Evolutionary conservation across 2,329 filamentous ascomycete species (phyloP).

Genomic region (Paecilomyces fulvus): DNA sequence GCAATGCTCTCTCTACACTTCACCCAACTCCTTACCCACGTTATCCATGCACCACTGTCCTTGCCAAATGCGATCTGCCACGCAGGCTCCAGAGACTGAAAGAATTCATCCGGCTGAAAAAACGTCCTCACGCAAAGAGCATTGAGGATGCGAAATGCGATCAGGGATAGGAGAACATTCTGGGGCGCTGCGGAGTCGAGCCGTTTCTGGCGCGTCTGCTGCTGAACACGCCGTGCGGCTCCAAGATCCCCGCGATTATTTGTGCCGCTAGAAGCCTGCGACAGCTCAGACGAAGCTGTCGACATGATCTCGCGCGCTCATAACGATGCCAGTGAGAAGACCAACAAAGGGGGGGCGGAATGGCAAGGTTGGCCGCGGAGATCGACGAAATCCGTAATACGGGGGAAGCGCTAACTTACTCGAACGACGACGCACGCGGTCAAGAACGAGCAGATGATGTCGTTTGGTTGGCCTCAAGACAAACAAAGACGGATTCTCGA

Average conservation of each 20-base stretch:
- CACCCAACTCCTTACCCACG: conserved; percentile 59
- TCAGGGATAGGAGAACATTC: conserved; percentile 30
- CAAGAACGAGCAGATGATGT: not conserved
- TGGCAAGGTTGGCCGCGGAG: not conserved
- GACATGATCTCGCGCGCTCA: conserved; percentile 8
- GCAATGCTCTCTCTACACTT: conserved; percentile 1
- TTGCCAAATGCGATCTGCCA: conserved; percentile 80
- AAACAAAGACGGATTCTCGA: not conserved
- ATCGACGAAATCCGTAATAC: not conserved
- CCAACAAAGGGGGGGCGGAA: conserved; percentile 1
- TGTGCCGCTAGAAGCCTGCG: conserved; percentile 6
- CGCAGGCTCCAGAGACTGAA: conserved; percentile 88
- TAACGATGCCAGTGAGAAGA: conserved; percentile 5
- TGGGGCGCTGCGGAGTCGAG: conserved; percentile 3
- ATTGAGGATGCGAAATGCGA: conserved; percentile 72
- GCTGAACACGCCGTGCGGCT: not conserved
- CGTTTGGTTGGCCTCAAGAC: not conserved
- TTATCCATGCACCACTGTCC: conserved; percentile 77
- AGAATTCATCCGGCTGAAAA: conserved; percentile 98
- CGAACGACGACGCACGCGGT: not conserved
- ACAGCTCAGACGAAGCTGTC: conserved; percentile 8
- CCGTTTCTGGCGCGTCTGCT: not conserved
- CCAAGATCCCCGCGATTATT: not conserved
- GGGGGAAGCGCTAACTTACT: not conserved
- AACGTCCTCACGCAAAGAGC: conserved; percentile 74